Conservation (phyloP, 148 eudicot genomes). For the Fagopyrum tataricum region DNA sequence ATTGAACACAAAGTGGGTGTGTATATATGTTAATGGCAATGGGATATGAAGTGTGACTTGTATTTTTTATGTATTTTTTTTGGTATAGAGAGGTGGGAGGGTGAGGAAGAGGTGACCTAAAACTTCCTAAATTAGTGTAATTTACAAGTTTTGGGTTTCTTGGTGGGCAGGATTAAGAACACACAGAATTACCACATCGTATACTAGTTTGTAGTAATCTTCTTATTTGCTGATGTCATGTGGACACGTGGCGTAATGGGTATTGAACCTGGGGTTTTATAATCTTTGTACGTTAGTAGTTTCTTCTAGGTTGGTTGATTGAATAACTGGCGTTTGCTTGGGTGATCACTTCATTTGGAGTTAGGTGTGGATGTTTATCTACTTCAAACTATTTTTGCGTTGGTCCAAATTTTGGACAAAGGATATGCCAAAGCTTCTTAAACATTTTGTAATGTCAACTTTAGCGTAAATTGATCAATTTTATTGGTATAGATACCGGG, state of each 20-base stretch:
- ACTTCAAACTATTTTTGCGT: constrained; percentile 7
- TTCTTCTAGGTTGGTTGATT: neutral
- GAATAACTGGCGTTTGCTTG: neutral
- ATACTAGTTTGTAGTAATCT: neutral
- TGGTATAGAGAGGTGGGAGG: constrained; percentile 14
- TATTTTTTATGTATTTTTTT: neutral
- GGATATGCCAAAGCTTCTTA: neutral
- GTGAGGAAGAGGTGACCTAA: constrained; percentile 62
- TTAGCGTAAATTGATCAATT: neutral
- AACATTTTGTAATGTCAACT: no score
- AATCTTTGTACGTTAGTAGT: neutral
- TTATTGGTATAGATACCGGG: neutral
- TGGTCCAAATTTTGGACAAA: neutral
- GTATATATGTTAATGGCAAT: constrained; percentile 7
- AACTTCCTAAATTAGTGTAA: constrained; percentile 33
- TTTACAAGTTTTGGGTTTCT: constrained; percentile 8
- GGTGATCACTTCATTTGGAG: neutral
- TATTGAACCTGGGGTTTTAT: neutral
- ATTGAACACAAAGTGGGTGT: constrained; percentile 5
- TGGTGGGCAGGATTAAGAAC: constrained; percentile 7
- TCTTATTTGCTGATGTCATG: neutral
- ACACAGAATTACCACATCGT: neutral
- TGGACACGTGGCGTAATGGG: constrained; percentile 12
- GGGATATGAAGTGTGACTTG: constrained; percentile 6
- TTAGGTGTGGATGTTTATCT: constrained; percentile 16